Base-by-base conservation (phyloP, 2,329 filamentous ascomycete species). In the Chaetomium globosum region DNA sequence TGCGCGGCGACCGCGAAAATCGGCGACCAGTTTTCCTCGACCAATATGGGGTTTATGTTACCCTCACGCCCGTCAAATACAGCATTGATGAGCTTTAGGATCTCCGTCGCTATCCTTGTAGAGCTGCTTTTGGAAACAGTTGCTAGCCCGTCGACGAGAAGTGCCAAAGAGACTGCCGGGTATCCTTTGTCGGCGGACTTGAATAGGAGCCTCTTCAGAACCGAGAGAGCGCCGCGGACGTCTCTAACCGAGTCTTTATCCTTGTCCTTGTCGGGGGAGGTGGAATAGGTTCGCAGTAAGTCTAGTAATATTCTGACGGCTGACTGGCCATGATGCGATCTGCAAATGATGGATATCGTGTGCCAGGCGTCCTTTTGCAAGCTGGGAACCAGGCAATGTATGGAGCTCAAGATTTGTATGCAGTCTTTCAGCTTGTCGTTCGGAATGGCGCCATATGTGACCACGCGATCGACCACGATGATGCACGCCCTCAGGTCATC, bases 371-470 rank as follows among this genome's bases (percentile, higher is more conserved):
- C 82, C 67, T 87, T 85, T 65, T 85, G 80, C 12, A 91, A 80
- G 54, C 78, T 80, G 13, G 80, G 78, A 2, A 93, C 84, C 59
- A 91, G 80, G 67, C 85, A 87, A 74, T 89, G 89, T 66, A 92
- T 89, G 49, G 88, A 89, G 71, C 89, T 89, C 61, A 93, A 80
- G 2, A 92, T 84, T 67, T 89, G 86, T 43, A 93, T 81, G 72
- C 88, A 92, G 39, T 83, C 82, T 70, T 83, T 83, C 49, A 93
- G 80, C 65, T 85, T 87, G 62, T 80, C 79, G 59, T 77, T 80
- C 0, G 90, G 90, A 54, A 93, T 86, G 39, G 87, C 84, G 4
- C 88, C 87, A 73, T 90, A 92, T 0, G 88, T 92, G 61, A 91
- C 87, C 64, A 92, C 84, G 10, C 87, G 83, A 73, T 91, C 85